Evolutionary conservation across 78 protist species (phyloP).

Genomic region (Parvularia atlantis): DNA sequence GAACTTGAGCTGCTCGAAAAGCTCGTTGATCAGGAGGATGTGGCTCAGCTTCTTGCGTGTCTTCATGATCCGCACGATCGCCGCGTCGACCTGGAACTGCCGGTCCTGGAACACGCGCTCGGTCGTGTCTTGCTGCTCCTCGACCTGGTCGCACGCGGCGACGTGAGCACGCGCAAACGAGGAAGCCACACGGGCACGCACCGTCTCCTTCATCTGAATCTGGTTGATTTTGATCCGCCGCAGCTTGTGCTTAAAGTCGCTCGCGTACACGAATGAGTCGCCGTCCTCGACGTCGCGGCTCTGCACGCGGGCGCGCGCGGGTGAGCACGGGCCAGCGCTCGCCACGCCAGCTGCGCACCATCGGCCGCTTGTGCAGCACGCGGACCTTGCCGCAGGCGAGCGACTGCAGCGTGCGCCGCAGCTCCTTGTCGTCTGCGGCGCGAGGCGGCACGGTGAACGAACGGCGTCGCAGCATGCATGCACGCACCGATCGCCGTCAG

Average conservation of each 20-base stretch:
- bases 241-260: conserved; percentile 44
- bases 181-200: conserved; percentile 22
- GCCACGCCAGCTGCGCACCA: not conserved
- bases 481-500: conserved; percentile 24
- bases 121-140: conserved; percentile 62
- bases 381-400: conserved; percentile 49
- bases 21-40: conserved; percentile 56
- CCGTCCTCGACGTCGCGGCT: conserved; percentile 32
- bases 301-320: too few species aligned
- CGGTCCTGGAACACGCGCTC: conserved; percentile 74
- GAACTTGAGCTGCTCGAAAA: conserved; percentile 68
- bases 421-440: conserved; percentile 39
- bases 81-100: conserved; percentile 71
- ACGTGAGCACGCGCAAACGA: not conserved
- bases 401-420: conserved; percentile 56
- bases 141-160: too few species aligned
- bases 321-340: too few species aligned
- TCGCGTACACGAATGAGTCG: conserved; percentile 67
- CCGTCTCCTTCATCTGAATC: conserved; percentile 80
- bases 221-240: conserved; percentile 68
- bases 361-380: conserved; percentile 23
- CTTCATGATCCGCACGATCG: conserved; percentile 94
- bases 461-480: too few species aligned
- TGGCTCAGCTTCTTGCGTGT: conserved; percentile 71
- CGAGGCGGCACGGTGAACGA: too few species aligned